Conservation (phyloP, 495 filamentous ascomycete species). For the Xylaria intraflava region DNA sequence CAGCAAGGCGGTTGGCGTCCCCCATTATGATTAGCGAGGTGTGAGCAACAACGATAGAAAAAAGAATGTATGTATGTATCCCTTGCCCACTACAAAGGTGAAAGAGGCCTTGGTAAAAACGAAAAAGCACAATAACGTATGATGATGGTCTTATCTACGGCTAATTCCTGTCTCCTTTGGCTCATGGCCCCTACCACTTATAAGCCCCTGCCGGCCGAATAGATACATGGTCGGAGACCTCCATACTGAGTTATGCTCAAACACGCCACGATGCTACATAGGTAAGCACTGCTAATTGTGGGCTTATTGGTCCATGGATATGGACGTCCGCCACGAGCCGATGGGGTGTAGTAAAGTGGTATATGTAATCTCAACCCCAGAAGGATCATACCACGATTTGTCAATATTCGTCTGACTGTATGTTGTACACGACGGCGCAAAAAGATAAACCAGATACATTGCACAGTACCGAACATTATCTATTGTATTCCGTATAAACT, state of each 20-base stretch:
- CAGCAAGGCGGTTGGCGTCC: conserved; percentile 6
- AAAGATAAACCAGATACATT: too few species aligned
- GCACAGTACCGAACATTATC: too few species aligned
- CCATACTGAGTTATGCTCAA: conserved; percentile 3
- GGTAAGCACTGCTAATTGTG: conserved; percentile 3
- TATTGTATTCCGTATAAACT: too few species aligned
- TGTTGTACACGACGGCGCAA: too few species aligned
- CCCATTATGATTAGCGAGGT: background rate
- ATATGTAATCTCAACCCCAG: too few species aligned
- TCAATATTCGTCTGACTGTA: conserved; percentile 13
- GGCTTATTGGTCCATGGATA: too few species aligned
- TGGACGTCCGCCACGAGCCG: too few species aligned
- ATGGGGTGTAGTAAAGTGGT: too few species aligned
- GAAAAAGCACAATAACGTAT: conserved; percentile 1
- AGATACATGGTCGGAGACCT: conserved; percentile 9
- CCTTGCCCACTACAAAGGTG: background rate
- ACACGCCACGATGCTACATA: background rate
- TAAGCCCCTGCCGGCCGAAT: background rate
- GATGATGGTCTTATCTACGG: conserved; percentile 12
- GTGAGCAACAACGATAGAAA: background rate
- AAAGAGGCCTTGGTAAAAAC: background rate
- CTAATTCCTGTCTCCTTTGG: conserved; percentile 1
- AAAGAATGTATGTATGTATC: background rate
- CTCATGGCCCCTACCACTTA: background rate
- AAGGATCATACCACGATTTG: conserved; percentile 8